Conservation (phyloP, 305 asterid genomes). For the Ilex paraguariensis region DNA sequence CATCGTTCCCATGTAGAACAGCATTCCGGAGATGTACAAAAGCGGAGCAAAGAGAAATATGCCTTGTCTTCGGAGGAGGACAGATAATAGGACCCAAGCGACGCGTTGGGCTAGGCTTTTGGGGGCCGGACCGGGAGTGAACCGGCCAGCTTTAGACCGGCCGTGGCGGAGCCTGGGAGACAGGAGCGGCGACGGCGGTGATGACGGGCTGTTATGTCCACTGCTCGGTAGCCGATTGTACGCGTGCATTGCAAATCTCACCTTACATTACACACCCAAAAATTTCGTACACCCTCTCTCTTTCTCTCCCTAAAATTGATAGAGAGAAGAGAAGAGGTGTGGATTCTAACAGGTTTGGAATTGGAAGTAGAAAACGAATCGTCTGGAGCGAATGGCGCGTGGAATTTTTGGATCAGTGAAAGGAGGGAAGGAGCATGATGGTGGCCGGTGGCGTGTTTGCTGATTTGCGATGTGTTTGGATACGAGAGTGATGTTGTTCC, state of each 20-base stretch:
- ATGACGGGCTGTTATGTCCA: constrained; percentile 80
- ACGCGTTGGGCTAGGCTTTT: constrained; percentile 52
- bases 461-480: no score
- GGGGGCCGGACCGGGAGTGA: constrained; percentile 37
- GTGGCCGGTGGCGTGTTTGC: no score
- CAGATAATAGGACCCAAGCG: constrained; percentile 56
- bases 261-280: constrained; percentile 37
- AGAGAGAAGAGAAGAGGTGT: no score
- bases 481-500: no score
- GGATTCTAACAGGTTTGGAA: no score
- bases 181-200: constrained; percentile 81
- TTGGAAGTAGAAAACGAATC: no score
- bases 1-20: constrained; percentile 90
- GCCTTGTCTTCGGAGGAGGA: constrained; percentile 73
- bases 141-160: constrained; percentile 16
- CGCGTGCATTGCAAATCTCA: constrained; percentile 60
- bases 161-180: constrained; percentile 51
- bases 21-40: constrained; percentile 69
- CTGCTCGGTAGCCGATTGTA: constrained; percentile 79
- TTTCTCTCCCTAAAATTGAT: no score
- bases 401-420: no score
- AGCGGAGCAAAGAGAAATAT: constrained; percentile 80
- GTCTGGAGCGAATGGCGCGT: no score
- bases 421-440: no score
- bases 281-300: background rate